Base-by-base conservation (phyloP, 1,284 basidiomycete species). In the Hemileia vastatrix region DNA sequence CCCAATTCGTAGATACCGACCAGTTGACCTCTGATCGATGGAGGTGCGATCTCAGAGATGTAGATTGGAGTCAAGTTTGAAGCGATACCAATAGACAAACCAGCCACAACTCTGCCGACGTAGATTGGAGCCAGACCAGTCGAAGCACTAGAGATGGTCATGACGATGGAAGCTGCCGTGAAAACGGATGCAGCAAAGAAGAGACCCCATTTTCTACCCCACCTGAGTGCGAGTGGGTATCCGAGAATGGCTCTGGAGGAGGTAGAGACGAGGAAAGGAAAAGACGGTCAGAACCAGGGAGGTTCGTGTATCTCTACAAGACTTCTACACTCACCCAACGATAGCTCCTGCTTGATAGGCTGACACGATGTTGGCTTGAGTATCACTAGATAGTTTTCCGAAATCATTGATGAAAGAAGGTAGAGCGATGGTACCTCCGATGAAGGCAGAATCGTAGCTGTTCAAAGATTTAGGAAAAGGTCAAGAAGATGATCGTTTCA, bases 1-100 rank as follows among this genome's bases (percentile, higher is more conserved):
- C 71, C 71, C n/a, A 72, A 56, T 45, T 76, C 74, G 67, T 70
- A 75, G 54, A 74, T 53, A 49, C 74, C 74, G 54, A 76, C 62
- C 6, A 72, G 68, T 56, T 70, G 68, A 43, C 74, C 74, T 36
- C 74, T 71, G 23, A 73, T 74, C 1, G 73, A 64, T 0, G 71
- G 65, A 11, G 24, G 9, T 5, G 64, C 43, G 48, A 72, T 72
- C 44, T 75, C 74, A 2, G 71, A 59, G 45, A 76, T 73, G 68
- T 74, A 76, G 21, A 70, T 69, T n/a, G 74, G 74, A 1, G 72
- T 70, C 2, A 76, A 33, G 65, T 69, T 72, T 6, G 71, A 73
- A 3, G 69, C 68, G 1, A 64, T 63, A 23, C 74, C 74, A 48
- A 75, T 72, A 19, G 66, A 67, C 15, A 71, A 27, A 50, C 74